Percentiles rank a stretch among this genome's conserved stretches.
These are phyloP conservation scores for Ceratocystis eucalypticola DNA, from an alignment of 2,329 filamentous ascomycete genomes.

Conservation along the genomic window DNA sequence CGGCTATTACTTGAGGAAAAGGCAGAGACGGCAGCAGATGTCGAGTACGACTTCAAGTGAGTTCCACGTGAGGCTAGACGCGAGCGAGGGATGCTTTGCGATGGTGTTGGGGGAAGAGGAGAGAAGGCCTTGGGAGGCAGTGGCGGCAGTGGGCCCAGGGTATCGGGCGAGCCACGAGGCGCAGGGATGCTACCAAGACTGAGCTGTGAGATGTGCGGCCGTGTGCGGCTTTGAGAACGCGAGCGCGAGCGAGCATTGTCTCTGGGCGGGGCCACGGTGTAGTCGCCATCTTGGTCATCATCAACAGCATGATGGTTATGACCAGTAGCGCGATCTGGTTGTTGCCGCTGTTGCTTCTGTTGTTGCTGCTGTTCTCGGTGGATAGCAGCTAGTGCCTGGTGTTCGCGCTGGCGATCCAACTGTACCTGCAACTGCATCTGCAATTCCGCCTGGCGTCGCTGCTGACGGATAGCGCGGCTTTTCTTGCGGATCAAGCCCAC, in stretches of 20 bases:
- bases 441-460: constrained; percentile 11
- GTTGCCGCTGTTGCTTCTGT: neutral
- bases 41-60: neutral
- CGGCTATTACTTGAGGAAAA: neutral
- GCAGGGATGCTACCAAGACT: constrained; percentile 13
- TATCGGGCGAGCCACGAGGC: neutral
- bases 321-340: neutral
- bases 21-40: neutral
- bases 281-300: neutral
- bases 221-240: neutral
- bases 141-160: constrained; percentile 9
- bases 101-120: neutral
- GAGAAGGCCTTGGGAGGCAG: constrained; percentile 6
- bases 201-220: constrained; percentile 3
- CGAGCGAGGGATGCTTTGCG: neutral
- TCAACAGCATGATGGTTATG: neutral
- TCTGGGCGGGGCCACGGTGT: neutral
- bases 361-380: neutral
- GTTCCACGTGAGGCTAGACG: neutral
- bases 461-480: constrained; percentile 11
- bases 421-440: constrained; percentile 12
- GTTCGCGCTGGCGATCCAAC: neutral
- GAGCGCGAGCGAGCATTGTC: neutral
- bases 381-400: neutral
- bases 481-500: constrained; percentile 14